A percentile compares a stretch with the other conserved stretches of the same genome.
Evolutionary conservation across 2,329 filamentous ascomycete genomes (phyloP).

Genomic region (Trichoderma aggressivum): DNA sequence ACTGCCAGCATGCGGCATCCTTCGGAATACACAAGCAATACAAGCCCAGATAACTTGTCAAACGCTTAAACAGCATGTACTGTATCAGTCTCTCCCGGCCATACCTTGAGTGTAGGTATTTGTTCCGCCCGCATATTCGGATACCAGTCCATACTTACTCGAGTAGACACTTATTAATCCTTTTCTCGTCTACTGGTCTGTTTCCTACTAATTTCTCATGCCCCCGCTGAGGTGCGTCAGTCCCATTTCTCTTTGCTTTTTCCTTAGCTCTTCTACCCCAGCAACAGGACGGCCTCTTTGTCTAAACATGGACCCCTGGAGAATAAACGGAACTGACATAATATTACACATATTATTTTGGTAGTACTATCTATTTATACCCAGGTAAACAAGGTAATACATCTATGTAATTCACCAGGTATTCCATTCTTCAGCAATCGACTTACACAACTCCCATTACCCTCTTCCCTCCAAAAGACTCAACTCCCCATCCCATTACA

Average conservation of each 20-base stretch:
- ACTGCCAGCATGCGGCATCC: too few relatives aligned
- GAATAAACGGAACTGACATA: background rate
- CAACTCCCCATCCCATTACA: background rate
- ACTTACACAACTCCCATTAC: background rate
- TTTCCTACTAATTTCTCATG: background rate
- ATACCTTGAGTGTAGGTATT: too few relatives aligned
- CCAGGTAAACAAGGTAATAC: background rate
- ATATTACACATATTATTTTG: background rate
- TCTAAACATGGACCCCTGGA: background rate
- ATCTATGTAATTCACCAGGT: background rate
- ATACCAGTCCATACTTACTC: too few relatives aligned
- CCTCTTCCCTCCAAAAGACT: background rate
- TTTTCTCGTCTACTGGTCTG: background rate
- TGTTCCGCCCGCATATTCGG: too few relatives aligned
- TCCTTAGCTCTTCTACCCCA: background rate
- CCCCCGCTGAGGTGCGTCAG: background rate
- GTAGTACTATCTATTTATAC: background rate
- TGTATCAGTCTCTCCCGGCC: too few relatives aligned
- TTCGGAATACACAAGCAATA: too few relatives aligned
- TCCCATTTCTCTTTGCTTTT: background rate
- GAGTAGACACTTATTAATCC: too few relatives aligned
- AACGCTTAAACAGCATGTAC: too few relatives aligned
- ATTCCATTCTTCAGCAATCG: background rate
- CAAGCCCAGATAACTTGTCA: too few relatives aligned
- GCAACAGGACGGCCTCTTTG: background rate